Evolutionary conservation across 2,329 filamentous ascomycete genomes (phyloP), one percentile per base, ranked within the genome.

Genomic region (Paraconiothyrium sp.): DNA sequence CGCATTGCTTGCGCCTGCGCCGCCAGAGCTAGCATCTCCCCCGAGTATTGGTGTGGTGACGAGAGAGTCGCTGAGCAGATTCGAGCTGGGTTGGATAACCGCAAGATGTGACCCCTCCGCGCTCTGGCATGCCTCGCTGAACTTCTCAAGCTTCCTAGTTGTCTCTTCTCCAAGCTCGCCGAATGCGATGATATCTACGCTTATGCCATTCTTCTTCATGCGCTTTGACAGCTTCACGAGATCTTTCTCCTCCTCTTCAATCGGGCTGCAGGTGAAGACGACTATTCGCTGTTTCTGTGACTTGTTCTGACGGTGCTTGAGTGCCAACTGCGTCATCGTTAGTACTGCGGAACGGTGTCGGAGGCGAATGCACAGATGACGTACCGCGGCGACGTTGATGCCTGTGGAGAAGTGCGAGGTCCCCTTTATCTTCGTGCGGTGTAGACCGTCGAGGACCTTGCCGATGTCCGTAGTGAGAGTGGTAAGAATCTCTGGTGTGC

Each of bases 221-320:
- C 95, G 96, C 84, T 95, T 97, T 48, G 95, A 94, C 34, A 99
- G 86, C 76, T 92, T 92, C 65, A 94, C 87, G 54, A 99, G 88
- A 57, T 91, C 89, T 83, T 95, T 95, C 80, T 97, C 92, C 67
- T 92, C 90, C 76, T 99, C 95, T 64, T 89, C 86, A 75, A 98
- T 90, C 32, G 94, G 92, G 46, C 93, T 97, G 86, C 95, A 99
- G 66, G 94, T 91, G 80, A 99, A 97, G 63, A 96, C 93, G 81
- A 99, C 91, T 85, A 99, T 97, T 69, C 95, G 92, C 85, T 97
- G 94, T 72, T 93, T 89, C 82, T 98, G 95, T 52, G 92, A 93
- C 82, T 97, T 97, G 84, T 99, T 98, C 83, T 97, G 94, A 74
- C 95, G 90, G 83, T 99, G 95, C 84, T 98, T 98, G 73, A 99